Base-by-base conservation (phyloP, 148 eudicot genomes). In the Silene latifolia region DNA sequence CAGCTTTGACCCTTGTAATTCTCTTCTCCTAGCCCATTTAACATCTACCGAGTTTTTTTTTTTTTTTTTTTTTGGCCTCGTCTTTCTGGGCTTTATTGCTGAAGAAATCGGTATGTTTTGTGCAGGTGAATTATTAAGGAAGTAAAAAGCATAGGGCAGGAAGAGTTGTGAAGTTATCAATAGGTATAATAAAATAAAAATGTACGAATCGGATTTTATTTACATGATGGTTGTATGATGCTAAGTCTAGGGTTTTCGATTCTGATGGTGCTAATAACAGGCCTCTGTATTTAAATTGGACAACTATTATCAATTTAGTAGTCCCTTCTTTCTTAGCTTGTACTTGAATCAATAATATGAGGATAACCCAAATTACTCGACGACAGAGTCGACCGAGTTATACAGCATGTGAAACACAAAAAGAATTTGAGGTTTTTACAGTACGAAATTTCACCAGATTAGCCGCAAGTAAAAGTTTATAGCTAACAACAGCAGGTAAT, bases 1-100 rank as follows among this genome's bases (percentile, higher is more conserved):
- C 35, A 86, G 85, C 85, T 91, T 91, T 54, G 89, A 86, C 61
- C 93, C 93, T 72, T 91, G 97, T 89, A 79, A 63, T 7, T 17
- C 25, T 66, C 23, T 18, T 18, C 29, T 44, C 63, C 72, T 66
- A 54, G 5, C 10, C 61, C 32, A 27, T 27, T 57, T 48, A 29
- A 42, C 24, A 39, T 62, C 18, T 56, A 18, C 44, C 8, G 8
- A 6, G 44, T 7, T 4, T 6, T 20, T 7, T 23, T 12, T 10
- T 69, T 69, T 17, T 21, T 6, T 20, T 7, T 23, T 12, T 10
- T 69, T 69, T 17, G 11, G 23, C 6, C 32, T 1, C 10, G 20
- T 70, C 48, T 67, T 24, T 42, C 25, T 44, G 13, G 19, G 72
- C 4, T 69, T 20, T 59, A 59, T 19, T 59, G 11, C 63, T 59